Base-by-base conservation (phyloP, 2,329 filamentous ascomycete genomes). In the Colletotrichum karsti region DNA sequence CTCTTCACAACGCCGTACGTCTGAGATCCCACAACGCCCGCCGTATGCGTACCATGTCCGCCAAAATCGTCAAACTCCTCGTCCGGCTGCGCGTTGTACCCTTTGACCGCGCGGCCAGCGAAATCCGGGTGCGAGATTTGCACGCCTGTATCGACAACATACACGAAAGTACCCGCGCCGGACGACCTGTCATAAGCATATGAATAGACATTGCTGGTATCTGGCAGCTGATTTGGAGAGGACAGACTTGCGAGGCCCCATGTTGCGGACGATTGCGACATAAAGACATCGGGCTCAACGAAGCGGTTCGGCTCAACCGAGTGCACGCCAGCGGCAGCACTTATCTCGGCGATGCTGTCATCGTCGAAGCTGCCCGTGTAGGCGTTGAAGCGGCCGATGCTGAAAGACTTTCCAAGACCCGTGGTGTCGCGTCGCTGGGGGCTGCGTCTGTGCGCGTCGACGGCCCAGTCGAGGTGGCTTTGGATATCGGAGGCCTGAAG, bases 181-280 rank as follows among this genome's bases (percentile, higher is more conserved):
- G 79, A 77, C 6, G 70, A 73, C 5, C 70, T 65, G 64, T 81
- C 77, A 70, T 78, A 81, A 18, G 70, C 51, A 69, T 80, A 82
- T 5, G 64, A 63, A 15, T 67, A 70, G 4, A 64, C 41, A n/a
- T 35, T 28, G 26, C 75, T 71, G 12, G 44, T 22, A 7, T 60
- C 57, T 20, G 57, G 33, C 13, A 51, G 44, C 9, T 33, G 57
- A 15, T 72, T 77, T 7, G 71, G 74, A 69, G 54, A 60, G 7
- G 85, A 86, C 66, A 86, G 75, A 30, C 81, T 79, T 2, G 77
- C 78, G 24, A 86, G 80, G n/a, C 83, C 84, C 80, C 83, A 84
- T 0, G 80, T 72, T 7, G 80, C 75, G 18, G 73, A 69, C 10
- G 55, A 50, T 73, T 84, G 82, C 18, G 74, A 79, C 64, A 72